Conservation (phyloP, 106 monocot genomes). For the Dendrobium chrysotoxum region DNA sequence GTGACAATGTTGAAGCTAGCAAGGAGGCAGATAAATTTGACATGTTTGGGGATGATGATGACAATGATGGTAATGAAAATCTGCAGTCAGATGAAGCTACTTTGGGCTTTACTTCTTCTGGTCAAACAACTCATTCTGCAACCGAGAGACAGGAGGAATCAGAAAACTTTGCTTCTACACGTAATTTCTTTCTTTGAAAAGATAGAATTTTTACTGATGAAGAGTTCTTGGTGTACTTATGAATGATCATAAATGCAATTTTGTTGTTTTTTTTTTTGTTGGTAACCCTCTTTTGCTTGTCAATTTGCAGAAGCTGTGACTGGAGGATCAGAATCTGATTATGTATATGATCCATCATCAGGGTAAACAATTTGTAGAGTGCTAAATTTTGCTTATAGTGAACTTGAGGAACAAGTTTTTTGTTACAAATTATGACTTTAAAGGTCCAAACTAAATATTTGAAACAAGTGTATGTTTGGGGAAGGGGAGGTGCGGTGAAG, state of each 20-base stretch:
- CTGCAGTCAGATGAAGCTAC: conserved; percentile 12
- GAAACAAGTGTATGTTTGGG: too few species aligned
- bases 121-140: conserved; percentile 16
- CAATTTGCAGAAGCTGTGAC: conserved; percentile 30
- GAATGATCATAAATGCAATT: background rate
- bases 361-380: conserved; percentile 46
- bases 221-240: background rate
- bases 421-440: background rate
- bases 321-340: conserved; percentile 51
- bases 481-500: background rate
- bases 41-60: conserved; percentile 89
- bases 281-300: background rate
- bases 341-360: conserved; percentile 65
- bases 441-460: too few species aligned
- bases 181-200: conserved; percentile 15
- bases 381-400: background rate
- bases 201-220: background rate
- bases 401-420: background rate
- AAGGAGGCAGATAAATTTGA: conserved; percentile 55
- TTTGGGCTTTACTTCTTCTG: conserved; percentile 8
- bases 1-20: conserved; percentile 10
- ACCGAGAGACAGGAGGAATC: conserved; percentile 19
- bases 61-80: conserved; percentile 35
- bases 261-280: background rate
- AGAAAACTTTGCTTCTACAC: conserved; percentile 15